Conservation (phyloP, 2,329 filamentous ascomycete species). For the Aschersonia sp. region DNA sequence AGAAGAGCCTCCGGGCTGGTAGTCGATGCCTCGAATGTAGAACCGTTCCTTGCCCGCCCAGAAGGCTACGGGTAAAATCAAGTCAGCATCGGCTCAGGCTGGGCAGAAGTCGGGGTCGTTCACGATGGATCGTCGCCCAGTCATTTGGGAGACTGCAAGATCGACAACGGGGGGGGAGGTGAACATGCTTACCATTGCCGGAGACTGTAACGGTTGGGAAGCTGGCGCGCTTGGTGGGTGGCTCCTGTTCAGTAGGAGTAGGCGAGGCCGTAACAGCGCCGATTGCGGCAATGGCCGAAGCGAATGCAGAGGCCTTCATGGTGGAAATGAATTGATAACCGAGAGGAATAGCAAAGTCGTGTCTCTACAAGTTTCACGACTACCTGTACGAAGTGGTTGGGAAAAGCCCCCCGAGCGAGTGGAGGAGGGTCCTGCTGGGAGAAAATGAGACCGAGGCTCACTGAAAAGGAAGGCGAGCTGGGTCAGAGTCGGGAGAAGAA, state of each 20-base stretch:
- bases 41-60: constrained; percentile 38
- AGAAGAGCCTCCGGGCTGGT: constrained; percentile 46
- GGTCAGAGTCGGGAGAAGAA: neutral
- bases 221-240: constrained; percentile 33
- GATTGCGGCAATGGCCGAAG: constrained; percentile 32
- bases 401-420: constrained; percentile 6
- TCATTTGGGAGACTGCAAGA: neutral
- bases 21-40: constrained; percentile 46
- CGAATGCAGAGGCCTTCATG: constrained; percentile 34
- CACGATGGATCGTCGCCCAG: neutral
- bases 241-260: constrained; percentile 31
- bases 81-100: neutral
- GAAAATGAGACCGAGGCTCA: neutral
- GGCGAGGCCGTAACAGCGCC: constrained; percentile 31
- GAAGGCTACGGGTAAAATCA: constrained; percentile 29
- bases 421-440: constrained; percentile 3
- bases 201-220: constrained; percentile 36
- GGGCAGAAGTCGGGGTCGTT: neutral
- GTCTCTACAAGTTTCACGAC: neutral
- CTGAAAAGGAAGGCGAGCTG: neutral
- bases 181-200: constrained; percentile 35
- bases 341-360: constrained; percentile 5
- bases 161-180: neutral
- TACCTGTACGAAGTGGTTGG: neutral
- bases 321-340: constrained; percentile 10